Conservation (phyloP, 2,329 filamentous ascomycete genomes). For the Aspergillus pseudoglaucus region DNA sequence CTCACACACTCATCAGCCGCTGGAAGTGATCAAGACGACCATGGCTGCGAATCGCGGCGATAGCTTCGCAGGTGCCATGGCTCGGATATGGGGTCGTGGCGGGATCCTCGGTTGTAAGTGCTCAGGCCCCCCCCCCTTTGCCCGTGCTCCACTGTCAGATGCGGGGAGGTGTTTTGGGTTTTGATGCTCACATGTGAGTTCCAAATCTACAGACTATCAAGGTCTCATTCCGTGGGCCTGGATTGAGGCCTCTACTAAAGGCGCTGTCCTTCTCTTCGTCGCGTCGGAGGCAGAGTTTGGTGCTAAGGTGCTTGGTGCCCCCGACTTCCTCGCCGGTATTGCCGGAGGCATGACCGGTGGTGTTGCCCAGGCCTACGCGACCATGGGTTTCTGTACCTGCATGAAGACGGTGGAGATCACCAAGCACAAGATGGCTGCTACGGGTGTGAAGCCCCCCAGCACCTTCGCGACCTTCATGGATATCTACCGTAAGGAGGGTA, state of each 20-base stretch:
- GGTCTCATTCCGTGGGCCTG: constrained; percentile 99
- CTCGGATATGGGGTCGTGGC: constrained; percentile 87
- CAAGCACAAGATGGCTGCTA: constrained; percentile 85
- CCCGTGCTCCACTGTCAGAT: constrained; percentile 6
- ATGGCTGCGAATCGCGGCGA: constrained; percentile 96
- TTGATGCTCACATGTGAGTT: constrained; percentile 8
- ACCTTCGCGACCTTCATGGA: constrained; percentile 95
- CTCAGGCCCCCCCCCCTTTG: constrained; percentile 1
- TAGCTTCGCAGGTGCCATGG: constrained; percentile 72
- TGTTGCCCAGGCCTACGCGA: constrained; percentile 96
- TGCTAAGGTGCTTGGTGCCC: constrained; percentile 73
- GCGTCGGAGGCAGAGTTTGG: constrained; percentile 97
- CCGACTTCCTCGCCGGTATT: constrained; percentile 84
- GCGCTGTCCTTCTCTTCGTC: constrained; percentile 97
- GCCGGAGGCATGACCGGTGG: constrained; percentile 85
- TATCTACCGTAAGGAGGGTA: constrained; percentile 91
- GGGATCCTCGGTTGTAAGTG: constrained; percentile 85
- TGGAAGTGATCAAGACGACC: constrained; percentile 99
- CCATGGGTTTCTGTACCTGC: constrained; percentile 99
- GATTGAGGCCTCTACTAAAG: constrained; percentile 99
- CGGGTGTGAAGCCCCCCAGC: constrained; percentile 76
- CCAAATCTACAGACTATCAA: constrained; percentile 71
- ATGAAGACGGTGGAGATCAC: constrained; percentile 99
- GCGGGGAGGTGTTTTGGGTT: constrained; percentile 7
- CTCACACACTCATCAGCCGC: constrained; percentile 65